Conservation (phyloP, 1,284 basidiomycete genomes). For the Grifola frondosa region DNA sequence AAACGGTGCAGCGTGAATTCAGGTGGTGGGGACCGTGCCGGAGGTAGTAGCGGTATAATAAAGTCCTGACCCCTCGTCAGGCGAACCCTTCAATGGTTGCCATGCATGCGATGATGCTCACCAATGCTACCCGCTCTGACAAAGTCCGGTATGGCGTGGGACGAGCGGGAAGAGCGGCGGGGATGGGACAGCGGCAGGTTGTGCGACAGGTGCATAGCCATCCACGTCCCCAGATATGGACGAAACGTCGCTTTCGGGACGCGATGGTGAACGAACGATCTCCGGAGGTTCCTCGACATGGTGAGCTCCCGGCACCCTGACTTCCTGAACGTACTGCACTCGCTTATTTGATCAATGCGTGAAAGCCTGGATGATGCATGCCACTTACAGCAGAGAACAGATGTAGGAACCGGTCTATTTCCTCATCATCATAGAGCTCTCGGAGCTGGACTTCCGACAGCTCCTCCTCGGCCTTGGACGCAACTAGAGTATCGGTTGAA, state of each 20-base stretch:
- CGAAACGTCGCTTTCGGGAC: too few species aligned
- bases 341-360: neutral
- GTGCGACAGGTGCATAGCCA: neutral
- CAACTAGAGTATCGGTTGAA: neutral
- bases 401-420: slow-evolving; percentile 56
- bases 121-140: slow-evolving; percentile 43
- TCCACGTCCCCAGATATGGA: slow-evolving; percentile 4
- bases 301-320: slow-evolving; percentile 41
- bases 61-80: slow-evolving; percentile 39
- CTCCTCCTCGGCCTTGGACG: slow-evolving; percentile 22
- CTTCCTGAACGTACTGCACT: slow-evolving; percentile 58
- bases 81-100: neutral
- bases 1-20: slow-evolving; percentile 55
- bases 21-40: slow-evolving; percentile 35
- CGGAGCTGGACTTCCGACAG: slow-evolving; percentile 44
- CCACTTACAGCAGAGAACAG: slow-evolving; percentile 55
- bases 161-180: slow-evolving; percentile 4
- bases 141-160: slow-evolving; percentile 4
- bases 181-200: neutral
- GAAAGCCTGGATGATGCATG: neutral
- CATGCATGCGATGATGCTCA: slow-evolving; percentile 24
- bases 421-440: slow-evolving; percentile 60
- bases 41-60: slow-evolving; percentile 47
- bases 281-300: too few species aligned
- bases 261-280: too few species aligned